phyloP scores from a whole-genome alignment of 2,329 filamentous ascomycete species.

The Claviceps quebecensis region DNA sequence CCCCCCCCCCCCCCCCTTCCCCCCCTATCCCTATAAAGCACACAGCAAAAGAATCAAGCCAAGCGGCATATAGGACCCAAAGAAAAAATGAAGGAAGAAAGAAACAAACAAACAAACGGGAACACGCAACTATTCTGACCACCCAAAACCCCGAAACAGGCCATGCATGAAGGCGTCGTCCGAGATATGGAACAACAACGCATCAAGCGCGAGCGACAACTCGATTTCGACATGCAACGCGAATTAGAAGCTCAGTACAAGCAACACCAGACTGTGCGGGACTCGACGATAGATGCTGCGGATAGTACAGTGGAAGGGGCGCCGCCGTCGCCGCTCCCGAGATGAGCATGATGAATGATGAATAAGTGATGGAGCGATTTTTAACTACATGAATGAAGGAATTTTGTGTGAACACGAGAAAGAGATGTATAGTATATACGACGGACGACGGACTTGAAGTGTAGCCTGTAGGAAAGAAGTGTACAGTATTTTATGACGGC shows the following conservation, averaged over 20 bases:
- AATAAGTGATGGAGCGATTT: no score
- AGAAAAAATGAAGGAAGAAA: not conserved
- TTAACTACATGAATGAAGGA: no score
- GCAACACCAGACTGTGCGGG: slow-evolving; percentile 67
- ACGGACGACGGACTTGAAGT: no score
- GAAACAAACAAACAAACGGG: not conserved
- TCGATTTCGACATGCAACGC: slow-evolving; percentile 88
- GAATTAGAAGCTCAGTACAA: slow-evolving; percentile 78
- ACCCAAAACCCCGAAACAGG: slow-evolving; percentile 32
- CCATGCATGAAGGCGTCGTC: slow-evolving; percentile 90
- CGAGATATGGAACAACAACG: slow-evolving; percentile 91
- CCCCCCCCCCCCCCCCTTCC: no score
- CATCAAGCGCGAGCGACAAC: slow-evolving; percentile 76
- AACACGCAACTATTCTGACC: not conserved
- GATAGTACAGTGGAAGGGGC: not conserved
- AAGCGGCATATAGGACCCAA: not conserved
- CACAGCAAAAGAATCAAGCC: not conserved
- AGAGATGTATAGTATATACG: no score
- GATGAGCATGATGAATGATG: slow-evolving; percentile 8
- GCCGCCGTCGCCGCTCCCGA: slow-evolving; percentile 6
- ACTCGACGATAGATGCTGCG: slow-evolving; percentile 17
- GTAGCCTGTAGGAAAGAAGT: no score
- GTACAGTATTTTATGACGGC: no score
- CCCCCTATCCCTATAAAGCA: not conserved
- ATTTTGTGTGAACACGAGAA: no score